Base-by-base conservation (phyloP, 2,329 filamentous ascomycete genomes). In the Periglandula ipomoeae region DNA sequence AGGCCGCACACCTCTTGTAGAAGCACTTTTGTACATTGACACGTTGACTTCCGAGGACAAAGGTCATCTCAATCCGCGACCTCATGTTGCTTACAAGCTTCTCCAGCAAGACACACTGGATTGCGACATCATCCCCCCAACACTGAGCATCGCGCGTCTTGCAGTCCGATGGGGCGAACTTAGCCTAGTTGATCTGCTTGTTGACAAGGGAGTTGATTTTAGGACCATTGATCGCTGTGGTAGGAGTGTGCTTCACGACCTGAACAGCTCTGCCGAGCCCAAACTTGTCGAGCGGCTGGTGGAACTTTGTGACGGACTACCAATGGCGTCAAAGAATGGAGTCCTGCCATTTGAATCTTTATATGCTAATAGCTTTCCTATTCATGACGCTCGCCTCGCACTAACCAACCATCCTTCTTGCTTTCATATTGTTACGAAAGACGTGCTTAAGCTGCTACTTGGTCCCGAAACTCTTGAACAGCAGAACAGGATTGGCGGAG, bases 1-100 rank as follows among this genome's bases (percentile, higher is more conserved):
- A 2, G 60, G 59, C 3, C 45, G 49, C n/a, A 65, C 65, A 0
- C 66, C 67, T 1, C 49, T 68, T 3, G 58, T 55, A 3, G 56
- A 65, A 42, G 60, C 65, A 3, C 57, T 68, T 20, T n/a, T 51
- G 5, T 55, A 50, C 24, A 38, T 58, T n/a, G 15, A 51, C 7
- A 37, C 4, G 7, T 22, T 46, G 3, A 7, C 11, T 15, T 11
- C 17, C 10, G 37, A 46, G 17, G 6, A n/a, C 3, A 40, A 24
- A 34, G 22, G 35, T 0, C 4, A 5, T 5, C 17, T 30, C 10
- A 17, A 13, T 0, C 53, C 53, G 0, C 20, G 24, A 20, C 51
- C 51, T 17, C 30, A 17, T 2, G 54, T 58, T 20, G 58, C 57
- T 6, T 49, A 44, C 17, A 44, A 55, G 22, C 23, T 62, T 2